Evolutionary conservation across 2,329 filamentous ascomycete genomes (phyloP), one percentile per base, ranked within the genome.

Genomic region (Exophiala dermatitidis): DNA sequence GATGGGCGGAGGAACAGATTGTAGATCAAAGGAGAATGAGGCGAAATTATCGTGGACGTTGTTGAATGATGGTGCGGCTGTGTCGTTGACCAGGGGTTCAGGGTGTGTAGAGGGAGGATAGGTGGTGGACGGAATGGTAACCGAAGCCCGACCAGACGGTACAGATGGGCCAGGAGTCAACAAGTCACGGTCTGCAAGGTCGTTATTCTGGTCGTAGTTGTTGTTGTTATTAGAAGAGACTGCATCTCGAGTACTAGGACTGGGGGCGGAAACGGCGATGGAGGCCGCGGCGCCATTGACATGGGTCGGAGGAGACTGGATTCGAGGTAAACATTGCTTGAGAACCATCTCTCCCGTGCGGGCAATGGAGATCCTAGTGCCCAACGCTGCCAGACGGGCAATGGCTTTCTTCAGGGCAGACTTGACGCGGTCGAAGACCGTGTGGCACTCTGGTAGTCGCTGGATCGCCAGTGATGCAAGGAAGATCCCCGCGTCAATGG

Each of bases 401-500:
- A 36, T n/a, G n/a, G 33, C 33, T n/a, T 36, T 7, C 33, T 36
- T 2, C 33, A 36, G 33, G 7, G 33, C 7, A 7, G 33, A 7
- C 33, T 36, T 36, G n/a, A 36, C n/a, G 7, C 33, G 33, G 33
- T 36, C 33, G 33, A 36, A 36, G 7, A 36, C n/a, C 7, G n/a
- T n/a, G 33, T 36, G 7, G 7, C 7, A 36, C 33, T 36, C 33
- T n/a, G 33, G 33, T n/a, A n/a, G 33, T n/a, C n/a, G 33, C 7
- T 36, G 7, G 33, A 36, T 36, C 7, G n/a, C 33, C 33, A 36
- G 33, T 36, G 33, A 7, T 36, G 33, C 19, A 19, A 53, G 50
- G 19, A 53, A 53, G 1, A 53, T 31, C n/a, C 34, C n/a, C 1
- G 50, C 34, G 9, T 53, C 45, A 10, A 53, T 48, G n/a, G 45